phyloP scores from a whole-genome alignment of 192 early-diverging fungal species.

The Kappamyces sp. region DNA sequence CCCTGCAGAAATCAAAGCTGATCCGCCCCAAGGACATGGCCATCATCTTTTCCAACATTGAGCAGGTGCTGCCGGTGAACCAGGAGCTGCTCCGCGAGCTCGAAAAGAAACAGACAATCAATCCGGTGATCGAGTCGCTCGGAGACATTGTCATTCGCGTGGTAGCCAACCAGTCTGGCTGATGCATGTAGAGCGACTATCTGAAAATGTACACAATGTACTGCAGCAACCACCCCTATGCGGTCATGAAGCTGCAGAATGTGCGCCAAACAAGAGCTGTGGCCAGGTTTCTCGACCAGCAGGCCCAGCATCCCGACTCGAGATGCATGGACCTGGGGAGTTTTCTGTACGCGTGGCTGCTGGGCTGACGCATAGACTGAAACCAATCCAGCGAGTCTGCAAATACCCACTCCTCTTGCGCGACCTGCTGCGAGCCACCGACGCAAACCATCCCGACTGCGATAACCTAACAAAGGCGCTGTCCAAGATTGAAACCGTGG shows the following conservation, averaged over 20 bases:
- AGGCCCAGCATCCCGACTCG: constrained; percentile 23
- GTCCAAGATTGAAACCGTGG: constrained; percentile 47
- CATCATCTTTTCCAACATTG: constrained; percentile 49
- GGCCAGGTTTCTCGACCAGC: constrained; percentile 44
- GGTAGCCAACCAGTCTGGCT: constrained; percentile 20
- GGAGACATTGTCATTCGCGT: constrained; percentile 48
- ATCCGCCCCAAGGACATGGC: constrained; percentile 43
- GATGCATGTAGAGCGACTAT: constrained; percentile 36
- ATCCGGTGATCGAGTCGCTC: constrained; percentile 34
- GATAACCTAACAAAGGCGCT: constrained; percentile 35
- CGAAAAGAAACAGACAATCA: constrained; percentile 26
- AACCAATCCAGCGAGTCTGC: constrained; percentile 53
- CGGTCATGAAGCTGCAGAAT: constrained; percentile 49
- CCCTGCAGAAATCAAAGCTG: constrained; percentile 31
- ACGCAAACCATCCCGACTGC: constrained; percentile 39
- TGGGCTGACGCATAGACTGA: constrained; percentile 29
- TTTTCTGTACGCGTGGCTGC: constrained; percentile 27
- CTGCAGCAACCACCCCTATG: constrained; percentile 56
- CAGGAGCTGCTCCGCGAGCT: constrained; percentile 31
- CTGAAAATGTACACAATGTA: constrained; percentile 62
- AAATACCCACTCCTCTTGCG: constrained; percentile 54
- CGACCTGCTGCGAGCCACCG: constrained; percentile 45
- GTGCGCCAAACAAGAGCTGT: constrained; percentile 33
- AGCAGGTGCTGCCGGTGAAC: constrained; percentile 40
- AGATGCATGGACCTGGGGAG: constrained; percentile 35